Evolutionary conservation across 352 stramenopile genomes (phyloP).

Genomic region (Phytophthora palmivora): DNA sequence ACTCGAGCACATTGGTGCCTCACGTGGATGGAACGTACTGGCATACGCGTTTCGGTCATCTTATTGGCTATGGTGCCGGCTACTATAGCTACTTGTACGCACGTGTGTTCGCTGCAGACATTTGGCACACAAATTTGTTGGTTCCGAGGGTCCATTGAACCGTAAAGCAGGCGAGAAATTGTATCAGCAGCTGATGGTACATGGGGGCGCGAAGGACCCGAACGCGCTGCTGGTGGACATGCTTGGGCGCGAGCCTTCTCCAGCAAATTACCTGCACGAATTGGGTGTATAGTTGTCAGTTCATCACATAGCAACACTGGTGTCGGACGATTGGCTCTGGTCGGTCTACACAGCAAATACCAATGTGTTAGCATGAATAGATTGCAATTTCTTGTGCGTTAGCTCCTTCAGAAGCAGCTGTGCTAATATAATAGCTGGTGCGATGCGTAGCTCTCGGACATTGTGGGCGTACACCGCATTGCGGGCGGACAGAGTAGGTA

Average conservation of each 20-base stretch:
- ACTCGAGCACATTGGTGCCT: constrained; percentile 74
- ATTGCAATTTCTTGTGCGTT: constrained; percentile 43
- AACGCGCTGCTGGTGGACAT: constrained; percentile 83
- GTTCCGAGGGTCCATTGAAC: constrained; percentile 62
- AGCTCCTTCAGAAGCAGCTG: constrained; percentile 32
- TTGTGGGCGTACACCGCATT: constrained; percentile 15
- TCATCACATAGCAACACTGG: constrained; percentile 1
- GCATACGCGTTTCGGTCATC: constrained; percentile 90
- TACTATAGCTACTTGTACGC: constrained; percentile 95
- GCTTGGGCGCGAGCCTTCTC: constrained; percentile 66
- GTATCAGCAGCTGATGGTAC: constrained; percentile 77
- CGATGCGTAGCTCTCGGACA: constrained; percentile 24
- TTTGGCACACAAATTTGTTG: constrained; percentile 85
- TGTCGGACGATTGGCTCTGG: constrained; percentile 2
- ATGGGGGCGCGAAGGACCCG: constrained; percentile 90
- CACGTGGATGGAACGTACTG: constrained; percentile 83
- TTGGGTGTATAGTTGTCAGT: constrained; percentile 55
- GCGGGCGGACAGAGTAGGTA: constrained; percentile 3
- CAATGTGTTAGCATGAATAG: constrained; percentile 41
- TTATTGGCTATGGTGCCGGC: constrained; percentile 90
- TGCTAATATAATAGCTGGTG: constrained; percentile 44
- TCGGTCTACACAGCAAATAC: constrained; percentile 11
- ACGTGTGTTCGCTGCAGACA: constrained; percentile 89
- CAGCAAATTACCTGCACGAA: constrained; percentile 73
- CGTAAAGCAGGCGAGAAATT: constrained; percentile 62